Evolutionary conservation across 2,329 filamentous ascomycete species (phyloP).

Genomic region (Sporothrix luriei): DNA sequence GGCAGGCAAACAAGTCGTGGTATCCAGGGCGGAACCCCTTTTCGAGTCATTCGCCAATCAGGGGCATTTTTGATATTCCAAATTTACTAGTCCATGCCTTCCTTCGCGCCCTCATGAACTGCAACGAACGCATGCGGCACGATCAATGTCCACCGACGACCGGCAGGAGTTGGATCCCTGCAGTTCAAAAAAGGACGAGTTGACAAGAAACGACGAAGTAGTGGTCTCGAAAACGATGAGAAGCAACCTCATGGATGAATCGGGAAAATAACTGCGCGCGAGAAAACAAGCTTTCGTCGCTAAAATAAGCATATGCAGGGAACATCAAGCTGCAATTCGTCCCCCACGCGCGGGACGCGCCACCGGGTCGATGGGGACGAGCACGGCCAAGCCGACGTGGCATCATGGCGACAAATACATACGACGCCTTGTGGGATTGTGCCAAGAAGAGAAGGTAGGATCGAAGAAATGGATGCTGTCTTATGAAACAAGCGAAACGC

Average conservation of each 20-base stretch:
- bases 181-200: neutral
- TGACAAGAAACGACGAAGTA: neutral
- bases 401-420: neutral
- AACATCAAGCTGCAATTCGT: neutral
- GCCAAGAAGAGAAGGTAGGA: neutral
- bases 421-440: neutral
- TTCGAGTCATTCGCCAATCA: neutral
- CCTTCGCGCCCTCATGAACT: neutral
- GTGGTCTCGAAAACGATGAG: neutral
- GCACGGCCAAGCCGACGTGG: neutral
- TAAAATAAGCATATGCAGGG: neutral
- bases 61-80: neutral
- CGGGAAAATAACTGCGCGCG: neutral
- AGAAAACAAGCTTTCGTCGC: neutral
- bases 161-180: neutral
- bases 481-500: neutral
- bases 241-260: neutral
- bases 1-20: neutral
- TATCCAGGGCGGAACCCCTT: neutral
- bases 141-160: neutral
- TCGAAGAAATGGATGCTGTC: neutral
- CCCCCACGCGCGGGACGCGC: neutral
- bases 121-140: neutral
- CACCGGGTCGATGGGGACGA: neutral
- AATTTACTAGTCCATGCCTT: neutral